phyloP scores from a whole-genome alignment of 257 asterid species.

The Misopates orontium region DNA sequence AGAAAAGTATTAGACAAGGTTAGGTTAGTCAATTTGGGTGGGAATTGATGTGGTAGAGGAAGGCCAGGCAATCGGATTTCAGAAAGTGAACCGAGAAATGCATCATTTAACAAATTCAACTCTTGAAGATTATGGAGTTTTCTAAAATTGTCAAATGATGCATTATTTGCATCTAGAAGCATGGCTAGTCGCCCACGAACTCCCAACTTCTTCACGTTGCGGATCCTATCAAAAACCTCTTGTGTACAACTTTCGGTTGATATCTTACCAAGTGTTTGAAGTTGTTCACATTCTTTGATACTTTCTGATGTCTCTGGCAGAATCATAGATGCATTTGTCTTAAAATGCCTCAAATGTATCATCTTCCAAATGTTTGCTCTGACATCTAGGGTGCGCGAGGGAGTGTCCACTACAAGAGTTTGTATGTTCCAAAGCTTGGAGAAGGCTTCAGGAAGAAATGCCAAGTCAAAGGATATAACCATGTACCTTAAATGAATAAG shows the following conservation, averaged over 20 bases:
- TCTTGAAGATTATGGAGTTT: constrained; percentile 40
- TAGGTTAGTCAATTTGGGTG: constrained; percentile 40
- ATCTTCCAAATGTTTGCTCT: constrained; percentile 48
- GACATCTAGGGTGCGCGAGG: constrained; percentile 34
- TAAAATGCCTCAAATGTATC: constrained; percentile 44
- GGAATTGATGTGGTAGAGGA: constrained; percentile 42
- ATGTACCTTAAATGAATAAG: constrained; percentile 45
- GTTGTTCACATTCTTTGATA: constrained; percentile 29
- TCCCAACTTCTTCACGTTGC: constrained; percentile 51
- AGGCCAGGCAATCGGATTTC: constrained; percentile 33
- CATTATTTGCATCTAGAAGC: constrained; percentile 35
- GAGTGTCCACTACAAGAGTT: constrained; percentile 49
- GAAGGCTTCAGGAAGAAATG: constrained; percentile 36
- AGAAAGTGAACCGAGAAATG: constrained; percentile 30
- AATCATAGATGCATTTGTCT: constrained; percentile 41
- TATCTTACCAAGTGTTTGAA: constrained; percentile 48
- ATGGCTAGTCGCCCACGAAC: constrained; percentile 44
- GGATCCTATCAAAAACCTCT: constrained; percentile 38
- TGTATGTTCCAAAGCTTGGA: constrained; percentile 54
- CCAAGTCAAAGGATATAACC: constrained; percentile 29
- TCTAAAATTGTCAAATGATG: constrained; percentile 41
- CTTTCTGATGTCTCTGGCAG: constrained; percentile 29
- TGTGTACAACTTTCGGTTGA: constrained; percentile 52
- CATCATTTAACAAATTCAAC: constrained; percentile 51
- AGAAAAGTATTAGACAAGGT: constrained; percentile 35